Percentiles rank a stretch among this genome's conserved stretches.
These are phyloP conservation scores for Oryza glaberrima DNA, from an alignment of 176 grass and related monocot genomes.

Conservation along the genomic window DNA sequence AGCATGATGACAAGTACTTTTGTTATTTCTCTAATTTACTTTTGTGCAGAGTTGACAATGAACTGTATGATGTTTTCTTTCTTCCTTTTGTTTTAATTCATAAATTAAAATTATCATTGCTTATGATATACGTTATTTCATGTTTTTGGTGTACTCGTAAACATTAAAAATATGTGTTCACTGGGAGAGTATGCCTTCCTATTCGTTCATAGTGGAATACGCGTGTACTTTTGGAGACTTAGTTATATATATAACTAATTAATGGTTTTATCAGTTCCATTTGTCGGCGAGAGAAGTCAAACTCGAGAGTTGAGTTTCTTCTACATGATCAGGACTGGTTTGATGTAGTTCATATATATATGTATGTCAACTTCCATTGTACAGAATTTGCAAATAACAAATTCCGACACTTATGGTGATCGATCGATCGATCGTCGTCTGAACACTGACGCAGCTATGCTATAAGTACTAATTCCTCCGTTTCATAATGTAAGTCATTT, in stretches of 20 bases:
- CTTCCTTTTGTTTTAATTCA: too few relatives aligned
- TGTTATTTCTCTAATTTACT: too few relatives aligned
- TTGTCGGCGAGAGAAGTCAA: slow-evolving; percentile 26
- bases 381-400: not conserved
- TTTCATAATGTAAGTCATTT: too few relatives aligned
- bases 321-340: not conserved
- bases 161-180: not conserved
- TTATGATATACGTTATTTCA: not conserved
- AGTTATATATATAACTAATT: not conserved
- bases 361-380: not conserved
- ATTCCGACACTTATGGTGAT: not conserved
- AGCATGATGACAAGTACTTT: too few relatives aligned
- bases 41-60: too few relatives aligned
- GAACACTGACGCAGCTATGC: not conserved
- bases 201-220: too few relatives aligned
- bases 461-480: not conserved
- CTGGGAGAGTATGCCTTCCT: not conserved
- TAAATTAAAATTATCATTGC: not conserved
- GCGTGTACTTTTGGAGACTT: not conserved
- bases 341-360: not conserved
- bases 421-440: not conserved
- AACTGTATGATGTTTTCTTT: too few relatives aligned
- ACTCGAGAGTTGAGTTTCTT: not conserved
- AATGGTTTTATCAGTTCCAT: not conserved
- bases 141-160: not conserved